Evolutionary conservation across 2,329 filamentous ascomycete species (phyloP), one percentile per base, ranked within the genome.

Genomic region (Colletotrichum truncatum): DNA sequence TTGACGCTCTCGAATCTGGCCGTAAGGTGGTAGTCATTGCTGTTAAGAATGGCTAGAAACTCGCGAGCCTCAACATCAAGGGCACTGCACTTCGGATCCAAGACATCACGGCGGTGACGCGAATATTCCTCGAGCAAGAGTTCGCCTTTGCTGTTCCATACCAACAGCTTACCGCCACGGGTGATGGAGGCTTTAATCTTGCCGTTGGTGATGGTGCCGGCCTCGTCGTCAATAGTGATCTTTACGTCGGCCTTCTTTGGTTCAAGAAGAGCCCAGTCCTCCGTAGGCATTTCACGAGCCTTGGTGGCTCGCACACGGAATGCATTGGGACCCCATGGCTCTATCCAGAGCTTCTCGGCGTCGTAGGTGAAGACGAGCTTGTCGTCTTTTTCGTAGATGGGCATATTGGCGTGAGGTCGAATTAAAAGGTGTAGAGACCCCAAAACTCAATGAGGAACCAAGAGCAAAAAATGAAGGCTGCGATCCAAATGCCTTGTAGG

Each of bases 41-140:
- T 77, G 6, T 85, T 84, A 2, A 78, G 73, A 10, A 83, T 80
- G 0, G 85, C 81, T 52, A 79, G 78, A 70, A 89, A 85, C 70
- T 88, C 85, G 30, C 87, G 83, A 1, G 85, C 84, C 66, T 85
- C 80, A 18, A 89, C 75, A 4, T 82, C 77, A 7, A 89, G 74
- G 1, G 86, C 83, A 64, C 83, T 86, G 72, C 82, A 84, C 72
- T 87, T 87, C 1, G 85, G 84, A 67, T 88, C 86, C 5, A 73
- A 71, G 3, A 82, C 61, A 65, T 70, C 64, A 4, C 58, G 66
- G 11, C 74, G 68, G 32, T 74, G 67, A 3, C 76, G 75, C 5
- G 70, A 69, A 32, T 71, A 78, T 30, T 78, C 76, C 52, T 77
- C 74, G 1, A 78, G 68, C 1, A 77, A 34, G 1, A 75, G 23